Percentiles rank a stretch among this genome's conserved stretches.
These are phyloP conservation scores for Phytophthora rubi DNA, from an alignment of 352 stramenopile genomes.

Conservation along the genomic window DNA sequence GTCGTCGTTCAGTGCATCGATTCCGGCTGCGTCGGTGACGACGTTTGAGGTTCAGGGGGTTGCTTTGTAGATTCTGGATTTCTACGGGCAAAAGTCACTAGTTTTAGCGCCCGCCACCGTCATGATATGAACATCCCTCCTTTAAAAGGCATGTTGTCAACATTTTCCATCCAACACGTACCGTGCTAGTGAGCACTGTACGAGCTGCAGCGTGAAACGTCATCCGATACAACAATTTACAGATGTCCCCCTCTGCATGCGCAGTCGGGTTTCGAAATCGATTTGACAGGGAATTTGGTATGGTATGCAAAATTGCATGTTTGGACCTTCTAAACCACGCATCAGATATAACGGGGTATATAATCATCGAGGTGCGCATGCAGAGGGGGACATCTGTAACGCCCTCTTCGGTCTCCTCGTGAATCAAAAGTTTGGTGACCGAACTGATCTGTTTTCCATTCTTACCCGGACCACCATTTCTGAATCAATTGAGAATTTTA, in stretches of 20 bases:
- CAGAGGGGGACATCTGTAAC: neutral
- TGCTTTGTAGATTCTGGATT: neutral
- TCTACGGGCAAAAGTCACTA: too few species aligned
- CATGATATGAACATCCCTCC: too few species aligned
- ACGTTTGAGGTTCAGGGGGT: conserved; percentile 49
- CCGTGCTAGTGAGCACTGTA: neutral
- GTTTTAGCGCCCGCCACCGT: too few species aligned
- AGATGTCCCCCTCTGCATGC: too few species aligned
- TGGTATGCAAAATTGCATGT: too few species aligned
- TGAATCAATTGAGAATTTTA: neutral
- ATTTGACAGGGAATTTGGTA: too few species aligned
- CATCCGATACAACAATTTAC: too few species aligned
- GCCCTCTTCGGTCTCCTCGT: neutral
- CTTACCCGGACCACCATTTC: neutral
- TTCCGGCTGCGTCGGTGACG: conserved; percentile 46
- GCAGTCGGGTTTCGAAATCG: too few species aligned
- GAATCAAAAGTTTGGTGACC: neutral
- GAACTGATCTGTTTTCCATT: neutral
- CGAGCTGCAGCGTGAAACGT: neutral
- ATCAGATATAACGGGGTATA: too few species aligned
- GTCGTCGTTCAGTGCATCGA: conserved; percentile 38
- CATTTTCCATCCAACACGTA: neutral
- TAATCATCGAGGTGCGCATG: too few species aligned
- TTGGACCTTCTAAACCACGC: too few species aligned
- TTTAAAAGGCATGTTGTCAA: too few species aligned